Conservation (phyloP, 2,329 filamentous ascomycete species). For the Penicillium corylophilum region DNA sequence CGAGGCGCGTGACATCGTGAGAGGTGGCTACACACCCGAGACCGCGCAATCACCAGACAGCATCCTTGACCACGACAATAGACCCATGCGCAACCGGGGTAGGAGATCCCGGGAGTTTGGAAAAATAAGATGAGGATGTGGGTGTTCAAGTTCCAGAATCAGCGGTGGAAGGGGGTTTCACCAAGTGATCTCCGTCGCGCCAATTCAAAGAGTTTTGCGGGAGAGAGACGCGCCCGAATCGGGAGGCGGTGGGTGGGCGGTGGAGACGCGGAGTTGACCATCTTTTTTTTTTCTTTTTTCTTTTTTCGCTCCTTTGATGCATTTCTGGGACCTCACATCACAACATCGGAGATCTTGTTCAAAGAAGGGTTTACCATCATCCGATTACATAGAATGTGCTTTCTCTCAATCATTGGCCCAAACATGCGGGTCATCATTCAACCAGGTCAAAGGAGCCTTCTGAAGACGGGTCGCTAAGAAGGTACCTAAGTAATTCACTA, state of each 20-base stretch:
- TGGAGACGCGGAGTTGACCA: not conserved
- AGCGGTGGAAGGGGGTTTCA: not conserved
- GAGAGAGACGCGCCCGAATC: slow-evolving; percentile 8
- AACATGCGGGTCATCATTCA: not conserved
- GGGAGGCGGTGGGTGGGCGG: slow-evolving; percentile 9
- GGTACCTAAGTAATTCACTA: not conserved
- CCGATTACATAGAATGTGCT: not conserved
- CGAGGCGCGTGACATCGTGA: slow-evolving; percentile 75
- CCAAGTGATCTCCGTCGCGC: slow-evolving; percentile 1
- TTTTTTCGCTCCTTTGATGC: not conserved
- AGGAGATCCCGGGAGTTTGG: not conserved
- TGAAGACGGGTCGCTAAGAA: not conserved
- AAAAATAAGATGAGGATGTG: not conserved
- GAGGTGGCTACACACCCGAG: slow-evolving; percentile 44
- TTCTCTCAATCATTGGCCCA: not conserved
- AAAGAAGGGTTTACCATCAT: not conserved
- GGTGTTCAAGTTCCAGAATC: not conserved
- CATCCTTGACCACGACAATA: slow-evolving; percentile 37
- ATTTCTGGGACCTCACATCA: not conserved
- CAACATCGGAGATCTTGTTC: not conserved
- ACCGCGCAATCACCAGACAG: slow-evolving; percentile 37
- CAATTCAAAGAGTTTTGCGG: slow-evolving; percentile 16
- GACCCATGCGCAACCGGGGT: slow-evolving; percentile 22
- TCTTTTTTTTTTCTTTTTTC: not conserved
- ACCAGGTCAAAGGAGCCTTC: not conserved